These are phyloP conservation scores for Saturnispora diversa DNA, from an alignment of 805 yeast species.

Conservation along the genomic window DNA sequence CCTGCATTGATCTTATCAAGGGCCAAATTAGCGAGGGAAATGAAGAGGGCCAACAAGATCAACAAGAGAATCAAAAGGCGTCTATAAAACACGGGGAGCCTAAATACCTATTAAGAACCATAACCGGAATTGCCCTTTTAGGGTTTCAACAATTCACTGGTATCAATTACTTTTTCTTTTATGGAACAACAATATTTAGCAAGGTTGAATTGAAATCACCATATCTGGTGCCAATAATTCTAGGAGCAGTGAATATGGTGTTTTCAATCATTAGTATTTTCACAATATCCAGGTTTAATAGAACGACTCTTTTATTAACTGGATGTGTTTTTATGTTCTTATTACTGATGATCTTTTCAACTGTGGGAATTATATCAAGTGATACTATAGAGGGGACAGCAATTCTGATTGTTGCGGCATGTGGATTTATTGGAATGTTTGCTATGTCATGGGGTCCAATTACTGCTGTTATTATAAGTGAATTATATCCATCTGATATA, in stretches of 20 bases:
- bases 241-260: conserved; percentile 46
- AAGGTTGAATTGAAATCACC: conserved; percentile 46
- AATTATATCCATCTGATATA: conserved; percentile 55
- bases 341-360: conserved; percentile 49
- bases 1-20: too few relatives aligned
- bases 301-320: conserved; percentile 37
- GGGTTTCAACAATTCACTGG: conserved; percentile 49
- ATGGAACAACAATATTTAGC: conserved; percentile 51
- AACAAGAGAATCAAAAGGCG: conserved; percentile 1
- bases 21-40: too few relatives aligned
- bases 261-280: conserved; percentile 43
- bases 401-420: conserved; percentile 51
- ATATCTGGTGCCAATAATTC: conserved; percentile 46
- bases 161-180: conserved; percentile 60
- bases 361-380: conserved; percentile 42
- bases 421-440: conserved; percentile 50
- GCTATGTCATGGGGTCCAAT: conserved; percentile 74
- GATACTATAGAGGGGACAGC: conserved; percentile 36
- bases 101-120: conserved; percentile 22
- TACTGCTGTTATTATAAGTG: conserved; percentile 56
- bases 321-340: conserved; percentile 45
- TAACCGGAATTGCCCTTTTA: conserved; percentile 26
- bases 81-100: conserved; percentile 26
- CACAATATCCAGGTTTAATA: conserved; percentile 40
- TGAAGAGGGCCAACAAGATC: background rate